These are phyloP conservation scores for Microcera coccophila DNA, from an alignment of 2,329 filamentous ascomycete genomes.

Conservation along the genomic window DNA sequence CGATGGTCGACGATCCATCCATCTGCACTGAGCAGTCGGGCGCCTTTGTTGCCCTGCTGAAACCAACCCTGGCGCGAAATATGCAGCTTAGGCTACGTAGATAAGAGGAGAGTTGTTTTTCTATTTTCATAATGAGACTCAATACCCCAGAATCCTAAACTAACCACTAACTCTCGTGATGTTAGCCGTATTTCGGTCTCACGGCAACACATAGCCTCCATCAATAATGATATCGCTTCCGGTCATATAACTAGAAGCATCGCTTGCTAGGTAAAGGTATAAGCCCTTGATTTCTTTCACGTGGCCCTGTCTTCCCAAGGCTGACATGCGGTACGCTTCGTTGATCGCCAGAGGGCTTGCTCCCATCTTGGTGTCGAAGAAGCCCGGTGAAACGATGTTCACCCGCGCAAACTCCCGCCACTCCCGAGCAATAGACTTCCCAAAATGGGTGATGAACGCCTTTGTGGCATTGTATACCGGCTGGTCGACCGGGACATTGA, in stretches of 20 bases:
- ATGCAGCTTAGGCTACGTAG: no score
- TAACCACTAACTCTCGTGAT: no score
- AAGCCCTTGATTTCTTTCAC: slow-evolving; percentile 63
- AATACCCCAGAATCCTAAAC: no score
- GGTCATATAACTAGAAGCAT: slow-evolving; percentile 49
- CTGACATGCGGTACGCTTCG: slow-evolving; percentile 48
- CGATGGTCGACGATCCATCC: no score
- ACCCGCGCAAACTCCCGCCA: slow-evolving; percentile 65
- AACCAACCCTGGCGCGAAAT: no score
- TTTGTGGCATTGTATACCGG: slow-evolving; percentile 65
- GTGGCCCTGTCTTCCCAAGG: slow-evolving; percentile 54
- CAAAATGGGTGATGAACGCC: slow-evolving; percentile 49
- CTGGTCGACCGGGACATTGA: slow-evolving; percentile 67
- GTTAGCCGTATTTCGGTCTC: no score
- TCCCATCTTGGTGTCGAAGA: slow-evolving; percentile 58
- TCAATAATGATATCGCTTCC: slow-evolving; percentile 48
- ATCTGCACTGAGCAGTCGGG: no score
- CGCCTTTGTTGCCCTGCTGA: no score
- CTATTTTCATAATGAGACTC: no score
- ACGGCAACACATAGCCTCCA: slow-evolving; percentile 32
- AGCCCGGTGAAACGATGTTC: slow-evolving; percentile 64
- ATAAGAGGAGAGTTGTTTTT: no score
- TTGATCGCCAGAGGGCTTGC: slow-evolving; percentile 41
- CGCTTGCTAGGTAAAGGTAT: slow-evolving; percentile 51
- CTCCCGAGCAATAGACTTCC: slow-evolving; percentile 54